Evolutionary conservation across 2,329 filamentous ascomycete genomes (phyloP), one percentile per base, ranked within the genome.

Genomic region (Microdochium trichocladiopsis): DNA sequence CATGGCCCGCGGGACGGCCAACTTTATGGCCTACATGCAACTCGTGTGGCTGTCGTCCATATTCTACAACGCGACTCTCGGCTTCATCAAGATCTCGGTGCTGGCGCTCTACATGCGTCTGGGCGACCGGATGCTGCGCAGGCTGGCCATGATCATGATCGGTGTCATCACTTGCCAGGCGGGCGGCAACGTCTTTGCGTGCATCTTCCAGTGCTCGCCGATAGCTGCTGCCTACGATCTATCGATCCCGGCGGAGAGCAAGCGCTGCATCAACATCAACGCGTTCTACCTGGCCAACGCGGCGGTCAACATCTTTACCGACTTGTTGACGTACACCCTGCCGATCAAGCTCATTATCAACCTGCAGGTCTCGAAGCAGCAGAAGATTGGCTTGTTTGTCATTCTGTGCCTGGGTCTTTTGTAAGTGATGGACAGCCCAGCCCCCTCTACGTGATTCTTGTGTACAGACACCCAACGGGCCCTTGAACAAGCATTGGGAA

Each of bases 41-140:
- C 54, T 54, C 5, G 69, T 75, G 31, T 76, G 73, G 69, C 60
- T 69, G 45, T 74, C 66, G 55, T 73, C 74, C 21, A 71, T 75
- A 57, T 74, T 77, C 62, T 77, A 77, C 57, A 72, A 75, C 22
- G 68, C 72, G 36, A 67, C 63, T 31, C 63, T 76, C 3, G 72
- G 73, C 21, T 75, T 76, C 58, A 65, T 77, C 61, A 77, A 78
- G 58, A 65, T 70, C 25, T 77, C 73, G 1, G 71, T 74, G 2
- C 65, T 77, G 21, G 66, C 67, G 23, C 68, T 76, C 33, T 76
- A 76, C 58, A 70, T 66, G 51, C 68, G 72, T 5, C 65, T 75
- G 4, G 70, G 71, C 24, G 71, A 74, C 54, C 60, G 60, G 3
- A 57, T 43, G 12, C 66, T 75, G 21, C 66, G 62, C 3, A 61